Percentiles rank a stretch among this genome's conserved stretches.
Evolutionary conservation across 2,329 filamentous ascomycete species (phyloP).

Genomic region (Endothia cerciana): DNA sequence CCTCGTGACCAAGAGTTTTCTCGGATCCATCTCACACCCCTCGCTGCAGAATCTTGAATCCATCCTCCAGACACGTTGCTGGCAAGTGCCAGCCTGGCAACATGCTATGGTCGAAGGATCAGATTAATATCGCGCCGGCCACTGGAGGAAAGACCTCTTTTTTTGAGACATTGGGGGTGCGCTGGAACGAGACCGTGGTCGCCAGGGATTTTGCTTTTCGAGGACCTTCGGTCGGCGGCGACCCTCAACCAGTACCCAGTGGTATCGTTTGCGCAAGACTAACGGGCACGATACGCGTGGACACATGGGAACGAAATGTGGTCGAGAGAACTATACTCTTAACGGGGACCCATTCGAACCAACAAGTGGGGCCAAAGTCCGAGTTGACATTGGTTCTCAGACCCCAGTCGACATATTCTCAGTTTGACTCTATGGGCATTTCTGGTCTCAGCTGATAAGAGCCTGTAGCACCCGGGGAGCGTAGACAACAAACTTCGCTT

Average conservation of each 20-base stretch:
- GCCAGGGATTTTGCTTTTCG: background rate
- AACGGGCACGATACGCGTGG: background rate
- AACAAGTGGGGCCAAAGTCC: background rate
- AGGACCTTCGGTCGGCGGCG: background rate
- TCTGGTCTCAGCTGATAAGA: background rate
- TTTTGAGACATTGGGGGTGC: background rate
- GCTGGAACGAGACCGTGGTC: background rate
- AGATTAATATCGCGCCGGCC: background rate
- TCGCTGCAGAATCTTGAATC: background rate
- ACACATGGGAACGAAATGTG: background rate
- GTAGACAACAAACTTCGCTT: too few species aligned
- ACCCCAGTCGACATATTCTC: background rate
- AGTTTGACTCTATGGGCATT: background rate
- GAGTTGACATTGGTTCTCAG: background rate
- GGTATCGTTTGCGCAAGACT: background rate
- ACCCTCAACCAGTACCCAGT: background rate
- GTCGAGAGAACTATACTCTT: background rate
- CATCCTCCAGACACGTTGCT: background rate
- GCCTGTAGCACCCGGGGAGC: too few species aligned
- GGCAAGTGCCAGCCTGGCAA: background rate
- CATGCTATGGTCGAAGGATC: background rate
- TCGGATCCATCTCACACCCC: background rate
- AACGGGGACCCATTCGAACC: too few species aligned
- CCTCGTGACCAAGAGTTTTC: background rate
- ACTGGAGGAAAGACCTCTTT: background rate